Conservation (phyloP, 768 basidiomycete genomes). For the Hericium erinaceus region DNA sequence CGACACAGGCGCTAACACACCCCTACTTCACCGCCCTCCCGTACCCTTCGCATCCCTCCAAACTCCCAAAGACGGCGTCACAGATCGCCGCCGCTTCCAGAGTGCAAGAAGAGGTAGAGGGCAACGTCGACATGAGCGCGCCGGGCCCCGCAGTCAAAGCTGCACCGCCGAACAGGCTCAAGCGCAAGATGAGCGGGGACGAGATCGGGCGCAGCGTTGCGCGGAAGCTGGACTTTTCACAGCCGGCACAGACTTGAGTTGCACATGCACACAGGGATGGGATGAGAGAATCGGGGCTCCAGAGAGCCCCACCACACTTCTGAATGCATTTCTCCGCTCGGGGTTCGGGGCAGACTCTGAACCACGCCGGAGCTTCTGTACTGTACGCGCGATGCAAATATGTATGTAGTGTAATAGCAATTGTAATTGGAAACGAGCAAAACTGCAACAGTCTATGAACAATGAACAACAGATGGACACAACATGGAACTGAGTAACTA, state of each 20-base stretch:
- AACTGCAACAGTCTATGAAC: neutral
- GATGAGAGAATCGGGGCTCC: too few relatives aligned
- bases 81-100: slow-evolving; percentile 34
- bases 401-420: neutral
- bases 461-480: neutral
- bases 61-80: slow-evolving; percentile 66
- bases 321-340: too few relatives aligned
- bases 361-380: too few relatives aligned
- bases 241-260: neutral
- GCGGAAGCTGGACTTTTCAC: slow-evolving; percentile 56
- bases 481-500: neutral
- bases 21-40: slow-evolving; percentile 83
- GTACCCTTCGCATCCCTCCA: slow-evolving; percentile 79
- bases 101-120: slow-evolving; percentile 72
- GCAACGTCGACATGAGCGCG: slow-evolving; percentile 48
- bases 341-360: too few relatives aligned
- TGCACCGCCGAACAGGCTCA: slow-evolving; percentile 43
- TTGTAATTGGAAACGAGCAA: neutral
- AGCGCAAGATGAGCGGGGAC: slow-evolving; percentile 61
- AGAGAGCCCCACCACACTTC: too few relatives aligned
- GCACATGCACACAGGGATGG: neutral
- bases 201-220: slow-evolving; percentile 46
- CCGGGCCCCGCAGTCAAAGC: slow-evolving; percentile 46
- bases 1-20: slow-evolving; percentile 67
- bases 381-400: slow-evolving; percentile 7